Percentiles rank a stretch among this genome's conserved stretches.
Conservation (phyloP, 2,329 filamentous ascomycete species). For the Fusarium poae region DNA sequence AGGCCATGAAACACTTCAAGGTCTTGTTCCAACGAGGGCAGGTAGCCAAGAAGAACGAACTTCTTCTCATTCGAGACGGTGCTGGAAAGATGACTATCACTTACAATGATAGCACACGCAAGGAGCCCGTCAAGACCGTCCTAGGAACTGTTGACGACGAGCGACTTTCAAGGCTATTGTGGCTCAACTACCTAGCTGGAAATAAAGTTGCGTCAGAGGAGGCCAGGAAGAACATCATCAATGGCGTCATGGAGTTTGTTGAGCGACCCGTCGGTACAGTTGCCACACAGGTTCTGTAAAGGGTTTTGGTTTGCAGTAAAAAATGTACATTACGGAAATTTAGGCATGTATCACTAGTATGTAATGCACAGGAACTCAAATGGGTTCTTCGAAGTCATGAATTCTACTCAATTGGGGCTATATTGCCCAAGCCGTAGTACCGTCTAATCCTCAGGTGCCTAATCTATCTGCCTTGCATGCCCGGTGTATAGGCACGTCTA, state of each 20-base stretch:
- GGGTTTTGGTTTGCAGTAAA: not conserved
- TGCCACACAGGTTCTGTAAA: constrained; percentile 77
- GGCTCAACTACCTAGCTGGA: constrained; percentile 91
- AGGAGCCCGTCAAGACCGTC: constrained; percentile 60
- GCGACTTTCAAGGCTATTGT: constrained; percentile 82
- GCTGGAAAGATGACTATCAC: constrained; percentile 75
- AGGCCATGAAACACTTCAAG: constrained; percentile 82
- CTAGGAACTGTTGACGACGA: constrained; percentile 83
- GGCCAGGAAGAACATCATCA: constrained; percentile 83
- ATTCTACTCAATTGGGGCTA: constrained; percentile 35
- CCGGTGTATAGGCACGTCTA: constrained; percentile 28
- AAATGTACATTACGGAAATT: constrained; percentile 42
- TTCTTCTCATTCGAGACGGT: constrained; percentile 77
- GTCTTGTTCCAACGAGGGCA: constrained; percentile 82
- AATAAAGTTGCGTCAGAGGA: constrained; percentile 87
- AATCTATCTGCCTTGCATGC: constrained; percentile 10
- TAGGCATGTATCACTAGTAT: constrained; percentile 46
- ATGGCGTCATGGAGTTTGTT: constrained; percentile 89
- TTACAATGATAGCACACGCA: constrained; percentile 72
- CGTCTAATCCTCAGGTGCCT: constrained; percentile 11
- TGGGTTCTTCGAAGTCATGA: constrained; percentile 26
- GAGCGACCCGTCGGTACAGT: constrained; percentile 90
- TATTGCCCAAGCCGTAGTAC: constrained; percentile 8
- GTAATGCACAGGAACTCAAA: constrained; percentile 29
- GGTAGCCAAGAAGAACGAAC: constrained; percentile 82